A percentile compares a stretch with the other conserved stretches of the same genome.
Conservation (phyloP, 2,329 filamentous ascomycete species). For the Pyrenochaeta sp. region DNA sequence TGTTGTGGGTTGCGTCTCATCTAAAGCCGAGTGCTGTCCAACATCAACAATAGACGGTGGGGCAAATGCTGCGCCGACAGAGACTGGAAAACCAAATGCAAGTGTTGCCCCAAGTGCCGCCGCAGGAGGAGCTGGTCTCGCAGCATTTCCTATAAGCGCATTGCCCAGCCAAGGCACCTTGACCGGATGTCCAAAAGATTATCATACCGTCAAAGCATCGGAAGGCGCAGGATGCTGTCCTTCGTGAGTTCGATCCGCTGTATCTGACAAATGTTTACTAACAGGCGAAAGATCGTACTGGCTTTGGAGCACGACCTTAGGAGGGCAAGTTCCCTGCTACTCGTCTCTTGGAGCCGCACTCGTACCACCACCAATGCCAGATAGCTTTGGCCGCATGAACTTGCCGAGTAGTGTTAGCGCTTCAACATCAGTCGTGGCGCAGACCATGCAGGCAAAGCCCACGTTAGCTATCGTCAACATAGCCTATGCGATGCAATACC, state of each 20-base stretch:
- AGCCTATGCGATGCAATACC: constrained; percentile 40
- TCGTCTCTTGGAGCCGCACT: constrained; percentile 13
- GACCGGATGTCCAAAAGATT: constrained; percentile 26
- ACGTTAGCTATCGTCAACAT: constrained; percentile 33
- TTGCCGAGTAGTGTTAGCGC: constrained; percentile 4
- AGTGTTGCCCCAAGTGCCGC: not conserved
- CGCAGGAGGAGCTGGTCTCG: not conserved
- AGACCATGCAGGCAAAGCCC: constrained; percentile 21
- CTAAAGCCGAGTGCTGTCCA: constrained; percentile 25
- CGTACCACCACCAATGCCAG: constrained; percentile 20
- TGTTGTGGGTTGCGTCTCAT: constrained; percentile 26
- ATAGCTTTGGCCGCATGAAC: constrained; percentile 4
- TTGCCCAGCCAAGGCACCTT: constrained; percentile 15
- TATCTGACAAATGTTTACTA: not conserved
- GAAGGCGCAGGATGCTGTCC: constrained; percentile 27
- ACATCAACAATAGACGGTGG: constrained; percentile 11
- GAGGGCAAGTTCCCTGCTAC: constrained; percentile 41
- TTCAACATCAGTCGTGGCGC: not conserved
- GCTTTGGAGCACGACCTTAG: constrained; percentile 31
- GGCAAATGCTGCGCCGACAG: constrained; percentile 1
- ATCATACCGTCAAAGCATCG: constrained; percentile 18
- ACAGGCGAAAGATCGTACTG: constrained; percentile 18
- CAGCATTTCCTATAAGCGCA: constrained; percentile 15
- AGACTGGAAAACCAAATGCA: not conserved
- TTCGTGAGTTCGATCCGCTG: constrained; percentile 15